Evolutionary conservation across 2,329 filamentous ascomycete species (phyloP), one percentile per base, ranked within the genome.

Genomic region (Pseudopithomyces maydicus): DNA sequence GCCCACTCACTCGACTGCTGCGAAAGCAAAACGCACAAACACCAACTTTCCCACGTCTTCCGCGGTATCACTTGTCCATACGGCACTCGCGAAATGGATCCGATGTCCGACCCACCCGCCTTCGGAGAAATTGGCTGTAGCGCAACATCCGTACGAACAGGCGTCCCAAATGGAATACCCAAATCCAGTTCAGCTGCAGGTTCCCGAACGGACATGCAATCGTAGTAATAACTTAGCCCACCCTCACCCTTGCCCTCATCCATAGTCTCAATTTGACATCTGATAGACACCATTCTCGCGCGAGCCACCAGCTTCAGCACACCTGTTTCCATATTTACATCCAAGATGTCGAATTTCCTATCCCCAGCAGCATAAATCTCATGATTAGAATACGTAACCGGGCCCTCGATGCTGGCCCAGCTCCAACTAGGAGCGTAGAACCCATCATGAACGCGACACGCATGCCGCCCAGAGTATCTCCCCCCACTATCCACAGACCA

Each of bases 341-440:
- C 12, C 12, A 38, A 11, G n/a, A 38, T 17, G 5, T 38, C 5
- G 14, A 17, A 29, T 8, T 4, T 29, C 8, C 26, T 4, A 4
- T 29, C 35, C 5, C 35, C n/a, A 14, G 35, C 14, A 14, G n/a
- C 14, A 14, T 38, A 38, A 11, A 17, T 3, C 11, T 38, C 35
- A 14, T 38, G 35, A 38, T 15, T 38, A 14, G 5, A 5, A 38
- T 29, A 38, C 12, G 5, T 4, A 6, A 61, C 42, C 11, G 54
- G 54, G 17, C 41, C 48, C 3, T 52, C 48, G 32, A 56, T 38
- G 45, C 42, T 48, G 17, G 38, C 48, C 54, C 54, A 56, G 22
- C 38, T 45, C 54, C 54, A 56, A n/a, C 48, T 41, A 7, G 54
- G 54, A 15, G 54, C 54, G 14, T 20, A 17, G 7, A 10, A 20